These are phyloP conservation scores for Musa acuminata DNA, from an alignment of 176 grass and related monocot genomes.

Conservation along the genomic window DNA sequence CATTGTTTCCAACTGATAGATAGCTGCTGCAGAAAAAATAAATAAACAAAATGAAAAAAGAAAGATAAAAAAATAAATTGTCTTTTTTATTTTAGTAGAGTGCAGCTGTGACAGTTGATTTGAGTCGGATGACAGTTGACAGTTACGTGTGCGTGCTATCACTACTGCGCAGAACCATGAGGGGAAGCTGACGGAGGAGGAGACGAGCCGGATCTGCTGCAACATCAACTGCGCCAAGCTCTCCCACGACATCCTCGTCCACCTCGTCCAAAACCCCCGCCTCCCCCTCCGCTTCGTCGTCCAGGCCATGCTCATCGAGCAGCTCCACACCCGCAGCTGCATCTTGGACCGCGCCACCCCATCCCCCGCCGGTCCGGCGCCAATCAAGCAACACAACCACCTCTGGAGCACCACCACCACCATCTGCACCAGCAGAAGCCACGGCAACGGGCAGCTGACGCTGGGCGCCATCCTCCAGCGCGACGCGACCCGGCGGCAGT, in stretches of 20 bases:
- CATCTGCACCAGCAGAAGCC: slow-evolving; percentile 10
- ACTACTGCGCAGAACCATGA: slow-evolving; percentile 44
- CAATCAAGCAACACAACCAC: not conserved
- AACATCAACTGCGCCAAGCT: slow-evolving; percentile 76
- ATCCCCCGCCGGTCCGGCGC: not conserved
- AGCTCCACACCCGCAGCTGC: slow-evolving; percentile 79
- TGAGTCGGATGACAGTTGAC: too few species aligned
- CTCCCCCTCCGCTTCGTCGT: slow-evolving; percentile 96
- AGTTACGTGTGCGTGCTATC: too few species aligned
- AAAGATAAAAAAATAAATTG: too few species aligned
- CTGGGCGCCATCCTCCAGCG: slow-evolving; percentile 91
- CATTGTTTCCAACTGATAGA: too few species aligned
- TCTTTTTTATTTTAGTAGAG: too few species aligned
- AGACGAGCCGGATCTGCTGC: slow-evolving; percentile 71
- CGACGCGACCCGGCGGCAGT: slow-evolving; percentile 53
- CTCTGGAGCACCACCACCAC: not conserved
- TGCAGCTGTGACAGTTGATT: too few species aligned
- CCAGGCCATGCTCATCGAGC: slow-evolving; percentile 96
- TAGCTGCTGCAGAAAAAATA: too few species aligned
- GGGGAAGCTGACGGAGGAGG: slow-evolving; percentile 71
- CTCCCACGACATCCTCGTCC: slow-evolving; percentile 66
- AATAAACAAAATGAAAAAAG: too few species aligned
- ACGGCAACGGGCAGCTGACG: slow-evolving; percentile 9
- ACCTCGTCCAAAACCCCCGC: slow-evolving; percentile 90
- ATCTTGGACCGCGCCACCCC: slow-evolving; percentile 35